phyloP scores from a whole-genome alignment of 2,329 filamentous ascomycete genomes.

The Claviceps quebecensis region DNA sequence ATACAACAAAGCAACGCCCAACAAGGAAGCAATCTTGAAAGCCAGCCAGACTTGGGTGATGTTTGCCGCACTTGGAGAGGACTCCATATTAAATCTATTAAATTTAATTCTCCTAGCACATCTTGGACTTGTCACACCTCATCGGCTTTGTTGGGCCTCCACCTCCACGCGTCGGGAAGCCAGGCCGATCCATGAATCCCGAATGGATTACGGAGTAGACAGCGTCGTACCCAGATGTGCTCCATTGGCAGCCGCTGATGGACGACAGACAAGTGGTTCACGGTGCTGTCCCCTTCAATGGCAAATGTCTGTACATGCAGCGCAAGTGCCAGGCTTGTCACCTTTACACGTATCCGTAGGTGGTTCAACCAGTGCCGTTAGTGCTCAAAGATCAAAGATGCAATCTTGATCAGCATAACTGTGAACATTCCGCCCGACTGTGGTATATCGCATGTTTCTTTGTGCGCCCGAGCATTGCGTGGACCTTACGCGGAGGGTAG shows the following conservation, averaged over 20 bases:
- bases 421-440: no score
- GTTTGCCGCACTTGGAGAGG: background rate
- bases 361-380: no score
- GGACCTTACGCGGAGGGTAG: no score
- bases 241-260: background rate
- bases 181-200: constrained; percentile 4
- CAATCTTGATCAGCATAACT: no score
- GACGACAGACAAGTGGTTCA: background rate
- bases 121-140: background rate
- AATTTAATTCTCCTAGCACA: background rate
- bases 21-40: no score
- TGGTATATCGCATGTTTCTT: no score
- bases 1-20: no score
- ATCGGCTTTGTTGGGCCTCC: constrained; percentile 1
- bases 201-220: constrained; percentile 2
- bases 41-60: background rate
- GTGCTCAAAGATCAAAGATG: no score
- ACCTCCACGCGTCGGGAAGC: constrained; percentile 3
- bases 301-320: background rate
- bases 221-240: constrained; percentile 4
- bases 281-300: no score
- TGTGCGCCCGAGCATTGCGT: no score
- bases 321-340: no score
- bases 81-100: background rate
- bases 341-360: no score